These are phyloP conservation scores for Mayamaea pseudoterrestris DNA, from an alignment of 108 stramenopile genomes.

Conservation along the genomic window DNA sequence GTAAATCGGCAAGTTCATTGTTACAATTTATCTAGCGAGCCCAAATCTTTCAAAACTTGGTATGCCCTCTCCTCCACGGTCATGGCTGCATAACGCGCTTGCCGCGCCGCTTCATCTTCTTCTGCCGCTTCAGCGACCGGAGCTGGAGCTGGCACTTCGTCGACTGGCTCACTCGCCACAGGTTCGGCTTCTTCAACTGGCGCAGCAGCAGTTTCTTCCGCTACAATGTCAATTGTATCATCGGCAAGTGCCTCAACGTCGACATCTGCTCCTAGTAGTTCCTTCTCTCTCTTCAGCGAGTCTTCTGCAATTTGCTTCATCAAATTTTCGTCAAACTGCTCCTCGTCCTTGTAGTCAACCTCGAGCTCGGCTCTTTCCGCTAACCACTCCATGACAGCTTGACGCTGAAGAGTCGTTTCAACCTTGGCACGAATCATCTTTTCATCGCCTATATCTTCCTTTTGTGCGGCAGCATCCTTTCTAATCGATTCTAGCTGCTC, in stretches of 20 bases:
- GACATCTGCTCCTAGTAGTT: slow-evolving; percentile 6
- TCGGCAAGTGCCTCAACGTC: slow-evolving; percentile 11
- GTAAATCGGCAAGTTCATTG: slow-evolving; percentile 1
- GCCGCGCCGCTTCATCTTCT: slow-evolving; percentile 8
- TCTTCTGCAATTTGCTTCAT: slow-evolving; percentile 74
- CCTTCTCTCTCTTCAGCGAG: slow-evolving; percentile 45
- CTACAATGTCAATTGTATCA: slow-evolving; percentile 9
- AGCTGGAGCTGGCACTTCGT: slow-evolving; percentile 4
- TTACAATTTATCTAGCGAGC: slow-evolving; percentile 13
- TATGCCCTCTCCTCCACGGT: slow-evolving; percentile 44
- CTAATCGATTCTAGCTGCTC: slow-evolving; percentile 66
- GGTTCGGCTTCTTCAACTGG: slow-evolving; percentile 5
- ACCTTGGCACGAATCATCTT: slow-evolving; percentile 53
- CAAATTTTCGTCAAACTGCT: slow-evolving; percentile 58
- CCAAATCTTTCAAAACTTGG: slow-evolving; percentile 27
- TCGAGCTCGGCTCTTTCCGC: slow-evolving; percentile 64
- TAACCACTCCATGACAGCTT: slow-evolving; percentile 71
- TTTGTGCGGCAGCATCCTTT: slow-evolving; percentile 46
- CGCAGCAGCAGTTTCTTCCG: slow-evolving; percentile 6
- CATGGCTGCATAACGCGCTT: slow-evolving; percentile 25
- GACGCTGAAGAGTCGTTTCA: slow-evolving; percentile 63
- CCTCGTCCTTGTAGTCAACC: slow-evolving; percentile 51
- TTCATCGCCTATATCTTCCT: slow-evolving; percentile 57
- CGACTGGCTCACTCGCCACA: slow-evolving; percentile 1
- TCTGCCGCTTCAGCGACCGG: slow-evolving; percentile 11